Evolutionary conservation across 495 filamentous ascomycete species (phyloP).

Genomic region (Aspergillus biplanus): DNA sequence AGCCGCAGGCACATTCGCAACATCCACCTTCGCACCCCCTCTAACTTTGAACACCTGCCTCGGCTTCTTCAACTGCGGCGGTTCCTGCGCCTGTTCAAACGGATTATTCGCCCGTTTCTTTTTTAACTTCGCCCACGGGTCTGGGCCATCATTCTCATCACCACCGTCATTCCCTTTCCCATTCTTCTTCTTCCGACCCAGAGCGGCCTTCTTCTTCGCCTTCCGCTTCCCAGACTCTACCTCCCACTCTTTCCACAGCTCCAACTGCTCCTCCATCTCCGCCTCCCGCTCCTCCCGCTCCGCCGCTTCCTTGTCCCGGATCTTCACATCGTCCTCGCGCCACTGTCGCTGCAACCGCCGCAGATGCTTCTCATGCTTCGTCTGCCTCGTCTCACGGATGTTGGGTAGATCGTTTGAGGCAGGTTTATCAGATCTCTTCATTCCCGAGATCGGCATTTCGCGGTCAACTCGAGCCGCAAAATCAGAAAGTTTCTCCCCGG

Average conservation of each 20-base stretch:
- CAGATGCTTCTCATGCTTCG: constrained; percentile 82
- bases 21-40: constrained; percentile 69
- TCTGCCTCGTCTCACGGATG: constrained; percentile 62
- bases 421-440: constrained; percentile 47
- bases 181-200: constrained; percentile 46
- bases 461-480: constrained; percentile 87
- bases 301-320: constrained; percentile 66
- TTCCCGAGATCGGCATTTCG: constrained; percentile 71
- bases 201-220: constrained; percentile 57
- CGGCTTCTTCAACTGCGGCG: constrained; percentile 72
- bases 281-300: constrained; percentile 62
- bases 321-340: constrained; percentile 72
- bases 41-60: constrained; percentile 70
- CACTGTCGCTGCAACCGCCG: constrained; percentile 79
- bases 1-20: constrained; percentile 72
- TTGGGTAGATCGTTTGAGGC: constrained; percentile 33
- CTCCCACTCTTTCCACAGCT: constrained; percentile 55
- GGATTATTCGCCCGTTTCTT: constrained; percentile 54
- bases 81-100: constrained; percentile 80
- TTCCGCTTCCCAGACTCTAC: constrained; percentile 53
- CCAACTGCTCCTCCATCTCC: constrained; percentile 53
- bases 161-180: constrained; percentile 45
- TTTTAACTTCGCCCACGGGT: constrained; percentile 80
- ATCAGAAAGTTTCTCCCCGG: constrained; percentile 79
- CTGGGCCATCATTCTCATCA: constrained; percentile 57